Base-by-base conservation (phyloP, 805 yeast genomes). In the Saccharomycopsis fibuligera region DNA sequence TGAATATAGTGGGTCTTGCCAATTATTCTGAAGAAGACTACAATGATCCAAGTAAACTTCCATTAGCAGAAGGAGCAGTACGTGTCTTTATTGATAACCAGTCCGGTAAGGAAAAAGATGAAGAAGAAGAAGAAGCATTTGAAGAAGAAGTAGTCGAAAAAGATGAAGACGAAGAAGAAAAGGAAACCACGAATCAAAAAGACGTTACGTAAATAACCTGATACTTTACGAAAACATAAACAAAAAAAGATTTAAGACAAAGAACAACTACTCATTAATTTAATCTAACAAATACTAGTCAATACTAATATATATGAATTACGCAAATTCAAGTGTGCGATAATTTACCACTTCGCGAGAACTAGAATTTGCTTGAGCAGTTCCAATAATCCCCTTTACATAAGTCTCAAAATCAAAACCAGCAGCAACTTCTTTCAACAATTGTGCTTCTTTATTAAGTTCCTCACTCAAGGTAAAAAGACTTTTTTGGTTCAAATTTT, bases 21-120 rank as follows among this genome's bases (percentile, higher is more conserved):
- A 70, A 68, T 39, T 70, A 76, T 48, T 57, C 68, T 1, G 67
- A 68, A 16, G 38, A 62, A 38, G 79, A 73, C 49, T 70, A 69
- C 48, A 73, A 73, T 37, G 57, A 58, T 3, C 51, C 55, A 16
- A 60, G 57, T 12, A 50, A 50, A 35, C 40, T 54, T 1, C 60
- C 59, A 2, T 44, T 61, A 22, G 59, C 65, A 1, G 65, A 62
- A 48, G 58, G 61, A 3, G 50, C 61, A 17, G 64, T 62, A 6
- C 48, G 65, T 29, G 58, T 62, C n/a, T 47, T 57, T 30, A 47
- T 59, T 10, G 41, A 38, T 30, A 35, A 40, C 2, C 27, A 45
- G 25, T 39, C 17, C 14, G 46, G 23, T 5, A 12, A 33, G 17
- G 31, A 43, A 14, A 4, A 33, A 3, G 27, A n/a, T 2, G 46